Evolutionary conservation across 2,329 filamentous ascomycete species (phyloP).

Genomic region (Tricladium varicosporioides): DNA sequence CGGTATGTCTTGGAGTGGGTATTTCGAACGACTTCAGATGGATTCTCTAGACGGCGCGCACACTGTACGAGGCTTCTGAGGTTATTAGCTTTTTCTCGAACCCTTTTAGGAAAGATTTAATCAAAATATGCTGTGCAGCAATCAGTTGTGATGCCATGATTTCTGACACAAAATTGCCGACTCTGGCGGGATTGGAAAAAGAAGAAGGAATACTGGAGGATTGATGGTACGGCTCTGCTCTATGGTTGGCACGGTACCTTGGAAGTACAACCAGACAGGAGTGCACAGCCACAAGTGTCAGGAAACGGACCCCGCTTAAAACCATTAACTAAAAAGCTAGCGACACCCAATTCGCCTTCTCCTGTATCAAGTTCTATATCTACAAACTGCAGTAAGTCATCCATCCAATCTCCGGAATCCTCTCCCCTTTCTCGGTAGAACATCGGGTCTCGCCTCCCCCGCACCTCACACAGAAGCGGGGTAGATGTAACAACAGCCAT

Average conservation of each 20-base stretch:
- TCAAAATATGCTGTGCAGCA: constrained; percentile 4
- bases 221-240: background rate
- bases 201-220: background rate
- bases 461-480: constrained; percentile 43
- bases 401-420: background rate
- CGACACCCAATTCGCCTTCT: too few species aligned
- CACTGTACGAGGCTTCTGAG: background rate
- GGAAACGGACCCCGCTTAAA: too few species aligned
- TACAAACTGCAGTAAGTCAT: too few species aligned
- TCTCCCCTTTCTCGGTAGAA: background rate
- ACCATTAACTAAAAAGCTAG: too few species aligned
- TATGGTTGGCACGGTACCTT: too few species aligned
- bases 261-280: too few species aligned
- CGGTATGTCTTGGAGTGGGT: background rate
- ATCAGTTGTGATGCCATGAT: constrained; percentile 5
- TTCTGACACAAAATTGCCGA: constrained; percentile 1
- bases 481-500: constrained; percentile 46
- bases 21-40: constrained; percentile 4
- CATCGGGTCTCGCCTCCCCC: background rate
- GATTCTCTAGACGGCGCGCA: constrained; percentile 6
- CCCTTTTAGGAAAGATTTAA: background rate
- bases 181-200: constrained; percentile 1
- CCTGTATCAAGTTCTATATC: too few species aligned
- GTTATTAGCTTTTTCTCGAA: background rate
- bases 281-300: too few species aligned